Percentiles rank a stretch among this genome's conserved stretches.
phyloP scores from a whole-genome alignment of 257 asterid genomes.

The Plantago elongata region DNA sequence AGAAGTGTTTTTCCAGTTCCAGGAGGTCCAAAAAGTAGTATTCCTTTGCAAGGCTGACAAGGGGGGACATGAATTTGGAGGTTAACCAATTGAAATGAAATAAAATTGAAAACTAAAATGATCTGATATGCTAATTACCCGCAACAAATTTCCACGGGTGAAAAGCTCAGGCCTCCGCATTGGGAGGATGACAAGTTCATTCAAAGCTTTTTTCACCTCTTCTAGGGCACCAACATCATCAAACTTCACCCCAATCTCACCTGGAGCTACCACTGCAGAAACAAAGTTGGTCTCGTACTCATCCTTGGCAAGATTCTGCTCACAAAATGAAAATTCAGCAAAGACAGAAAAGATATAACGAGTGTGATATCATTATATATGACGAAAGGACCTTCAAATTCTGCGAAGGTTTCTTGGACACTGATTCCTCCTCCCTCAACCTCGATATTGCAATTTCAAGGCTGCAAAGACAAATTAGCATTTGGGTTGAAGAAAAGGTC shows the following conservation, averaged over 20 bases:
- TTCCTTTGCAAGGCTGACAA: slow-evolving; percentile 97
- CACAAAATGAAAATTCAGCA: slow-evolving; percentile 17
- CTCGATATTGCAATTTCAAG: slow-evolving; percentile 81
- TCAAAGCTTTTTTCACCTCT: slow-evolving; percentile 80
- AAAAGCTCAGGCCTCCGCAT: slow-evolving; percentile 98
- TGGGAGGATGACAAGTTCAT: slow-evolving; percentile 96
- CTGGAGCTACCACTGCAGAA: slow-evolving; percentile 95
- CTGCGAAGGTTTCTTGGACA: slow-evolving; percentile 78
- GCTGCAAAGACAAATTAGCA: slow-evolving; percentile 36
- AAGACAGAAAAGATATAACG: slow-evolving; percentile 11
- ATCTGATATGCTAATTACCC: slow-evolving; percentile 39
- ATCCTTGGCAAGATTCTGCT: slow-evolving; percentile 92
- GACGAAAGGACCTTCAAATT: slow-evolving; percentile 61
- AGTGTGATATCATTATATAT: background rate
- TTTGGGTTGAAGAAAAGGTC: slow-evolving; percentile 18
- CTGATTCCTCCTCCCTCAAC: slow-evolving; percentile 71
- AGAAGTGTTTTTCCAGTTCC: slow-evolving; percentile 99
- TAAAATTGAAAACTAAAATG: slow-evolving; percentile 11
- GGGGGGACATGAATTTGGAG: background rate
- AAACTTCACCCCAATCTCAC: slow-evolving; percentile 92
- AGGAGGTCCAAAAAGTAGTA: slow-evolving; percentile 97
- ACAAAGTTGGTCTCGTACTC: slow-evolving; percentile 95
- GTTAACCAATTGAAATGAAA: slow-evolving; percentile 12
- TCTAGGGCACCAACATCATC: slow-evolving; percentile 99
- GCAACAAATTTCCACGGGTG: slow-evolving; percentile 84